Base-by-base conservation (phyloP, 2,329 filamentous ascomycete species). In the Lasiodiplodia theobromae region DNA sequence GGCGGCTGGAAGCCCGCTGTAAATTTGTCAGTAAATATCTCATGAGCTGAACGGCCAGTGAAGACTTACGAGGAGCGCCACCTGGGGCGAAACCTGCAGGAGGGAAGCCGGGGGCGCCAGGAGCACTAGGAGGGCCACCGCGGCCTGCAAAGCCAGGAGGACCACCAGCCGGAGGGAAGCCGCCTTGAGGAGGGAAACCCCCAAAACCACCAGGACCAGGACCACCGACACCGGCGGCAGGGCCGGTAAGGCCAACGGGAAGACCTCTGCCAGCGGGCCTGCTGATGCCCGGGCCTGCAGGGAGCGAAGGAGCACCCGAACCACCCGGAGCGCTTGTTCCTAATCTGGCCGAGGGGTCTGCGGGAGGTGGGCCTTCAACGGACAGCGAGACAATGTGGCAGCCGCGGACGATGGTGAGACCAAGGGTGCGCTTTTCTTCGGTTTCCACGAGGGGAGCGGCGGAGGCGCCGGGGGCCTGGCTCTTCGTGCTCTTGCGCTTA, bases 371-470 rank as follows among this genome's bases (percentile, higher is more conserved):
- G 69, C 95, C 96, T 78, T 99, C 96, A 71, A 97, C 94, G 10
- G 95, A 97, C 70, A 97, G 88, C 25, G 94, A 97, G 71, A 99
- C 92, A 71, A 99, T 96, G 74, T 97, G 92, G 68, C 94, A 93
- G 76, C 96, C 96, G 76, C 96, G 93, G 71, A 99, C 89, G 74
- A 99, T 99, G 21, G 93, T 94, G 72, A 99, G 86, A 69, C 96
- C 96, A 44, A 99, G 88, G n/a, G 94, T 97, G 76, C 96, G 91
- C 87, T 98, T 98, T 84, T 98, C 96, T 83, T 99, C 95, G 16
- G 91, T 89, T 83, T 97, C 94, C 74, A 97, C 87, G 60, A 91
- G 88, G 66, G 82, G 79, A 77, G 92, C 87, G 71, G 86, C 84
- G 62, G 87, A 80, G 64, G 87, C 84, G 73, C 88, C 86, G 68